Evolutionary conservation across 2,329 filamentous ascomycete species (phyloP).

Genomic region (Aureobasidium subglaciale): DNA sequence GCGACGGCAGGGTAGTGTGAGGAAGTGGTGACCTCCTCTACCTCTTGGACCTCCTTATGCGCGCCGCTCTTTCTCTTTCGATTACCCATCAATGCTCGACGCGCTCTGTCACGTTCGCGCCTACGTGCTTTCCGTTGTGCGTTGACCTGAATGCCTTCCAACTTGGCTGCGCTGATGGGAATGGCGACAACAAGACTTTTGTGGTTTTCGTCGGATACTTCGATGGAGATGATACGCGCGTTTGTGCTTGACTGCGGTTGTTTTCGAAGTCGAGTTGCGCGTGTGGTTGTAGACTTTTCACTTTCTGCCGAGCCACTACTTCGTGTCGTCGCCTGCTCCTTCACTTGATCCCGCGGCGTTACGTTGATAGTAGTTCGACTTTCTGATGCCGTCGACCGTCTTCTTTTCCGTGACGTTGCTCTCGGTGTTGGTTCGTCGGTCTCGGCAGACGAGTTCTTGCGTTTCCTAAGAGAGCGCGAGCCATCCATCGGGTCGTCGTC

Average conservation of each 20-base stretch:
- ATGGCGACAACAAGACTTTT: slow-evolving; percentile 48
- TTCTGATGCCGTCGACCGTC: slow-evolving; percentile 31
- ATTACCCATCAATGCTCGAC: slow-evolving; percentile 22
- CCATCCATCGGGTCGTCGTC: slow-evolving; percentile 69
- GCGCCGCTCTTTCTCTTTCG: slow-evolving; percentile 30
- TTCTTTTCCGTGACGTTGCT: slow-evolving; percentile 35
- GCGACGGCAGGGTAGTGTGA: slow-evolving; percentile 54
- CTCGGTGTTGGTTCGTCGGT: slow-evolving; percentile 39
- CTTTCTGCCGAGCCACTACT: slow-evolving; percentile 21
- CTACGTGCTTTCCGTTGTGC: slow-evolving; percentile 48
- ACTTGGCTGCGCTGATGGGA: slow-evolving; percentile 28
- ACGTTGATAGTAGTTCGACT: slow-evolving; percentile 23
- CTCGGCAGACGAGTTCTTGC: slow-evolving; percentile 70
- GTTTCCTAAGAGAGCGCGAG: slow-evolving; percentile 71
- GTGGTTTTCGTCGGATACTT: slow-evolving; percentile 27
- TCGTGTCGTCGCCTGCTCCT: slow-evolving; percentile 15
- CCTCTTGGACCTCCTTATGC: background rate
- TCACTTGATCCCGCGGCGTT: slow-evolving; percentile 17
- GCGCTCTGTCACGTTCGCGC: slow-evolving; percentile 38
- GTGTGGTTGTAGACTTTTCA: slow-evolving; percentile 25
- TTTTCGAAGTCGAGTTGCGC: slow-evolving; percentile 44
- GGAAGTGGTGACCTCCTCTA: slow-evolving; percentile 33
- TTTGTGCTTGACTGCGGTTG: slow-evolving; percentile 42
- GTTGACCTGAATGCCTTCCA: slow-evolving; percentile 29
- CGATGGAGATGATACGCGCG: slow-evolving; percentile 30